Evolutionary conservation across 2,329 filamentous ascomycete species (phyloP), one percentile per base, ranked within the genome.

Genomic region (Colletotrichum sp.): DNA sequence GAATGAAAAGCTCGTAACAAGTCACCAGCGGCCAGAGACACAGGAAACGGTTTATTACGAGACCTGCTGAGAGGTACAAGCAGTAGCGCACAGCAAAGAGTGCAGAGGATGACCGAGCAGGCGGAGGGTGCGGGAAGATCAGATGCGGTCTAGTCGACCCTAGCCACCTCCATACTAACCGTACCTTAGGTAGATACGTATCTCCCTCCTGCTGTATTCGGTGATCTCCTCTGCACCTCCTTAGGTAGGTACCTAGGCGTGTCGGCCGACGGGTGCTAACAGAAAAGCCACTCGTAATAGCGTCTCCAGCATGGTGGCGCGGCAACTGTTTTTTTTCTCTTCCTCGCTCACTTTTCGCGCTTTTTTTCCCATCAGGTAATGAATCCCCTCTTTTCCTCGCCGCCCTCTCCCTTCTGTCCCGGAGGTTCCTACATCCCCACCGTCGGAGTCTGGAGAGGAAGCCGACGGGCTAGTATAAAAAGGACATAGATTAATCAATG

Each of bases 261-360:
- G 39, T 60, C 62, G 32, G 36, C 68, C 68, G 72, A 72, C 52
- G 68, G 72, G 69, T 75, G 63, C 68, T 72, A 75, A 26, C 26
- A 72, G 24, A 18, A 72, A 62, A 68, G 72, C 72, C 63, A 72
- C 62, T 68, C 69, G 72, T 72, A 75, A 64, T 75, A 72, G 72
- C 63, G 69, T 72, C 63, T 62, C 60, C 68, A 59, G 3, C 26
- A 32, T 60, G 36, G 72, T 75, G 72, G 72, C 72, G 68, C 68
- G 72, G 68, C 36, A 24, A 55, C 26, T 60, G 57, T 57, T 69
- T 62, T 34, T 67, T 73, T 34, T 15, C 32, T 69, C 32, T 15
- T 26, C n/a, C 55, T 34, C 36, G 9, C 22, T 22, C 32, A 44
- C 18, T 67, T 67, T 67, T 55, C n/a, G 44, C 26, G 64, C 22